Evolutionary conservation across 2,329 filamentous ascomycete species (phyloP).

Genomic region (Colletotrichum limetticola): DNA sequence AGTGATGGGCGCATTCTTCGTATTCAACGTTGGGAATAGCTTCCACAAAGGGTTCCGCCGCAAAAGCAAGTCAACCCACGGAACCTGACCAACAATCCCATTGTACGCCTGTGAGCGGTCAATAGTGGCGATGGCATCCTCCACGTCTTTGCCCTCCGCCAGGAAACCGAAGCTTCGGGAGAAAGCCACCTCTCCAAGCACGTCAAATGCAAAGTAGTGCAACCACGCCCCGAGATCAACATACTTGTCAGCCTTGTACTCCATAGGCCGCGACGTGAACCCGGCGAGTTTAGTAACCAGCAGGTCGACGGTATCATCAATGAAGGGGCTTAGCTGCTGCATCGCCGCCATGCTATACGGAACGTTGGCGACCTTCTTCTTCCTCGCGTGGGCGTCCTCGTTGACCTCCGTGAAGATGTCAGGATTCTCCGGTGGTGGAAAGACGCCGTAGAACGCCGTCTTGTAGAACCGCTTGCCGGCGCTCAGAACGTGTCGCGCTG

Average conservation of each 20-base stretch:
- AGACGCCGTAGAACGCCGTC: slow-evolving; percentile 64
- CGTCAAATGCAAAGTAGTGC: slow-evolving; percentile 48
- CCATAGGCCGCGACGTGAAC: slow-evolving; percentile 41
- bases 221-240: slow-evolving; percentile 61
- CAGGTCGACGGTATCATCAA: slow-evolving; percentile 61
- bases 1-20: slow-evolving; percentile 59
- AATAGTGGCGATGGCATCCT: slow-evolving; percentile 53
- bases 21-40: slow-evolving; percentile 52
- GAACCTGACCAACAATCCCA: slow-evolving; percentile 62
- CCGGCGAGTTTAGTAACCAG: slow-evolving; percentile 54
- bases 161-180: slow-evolving; percentile 64
- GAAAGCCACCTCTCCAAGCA: slow-evolving; percentile 64
- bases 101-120: slow-evolving; percentile 64
- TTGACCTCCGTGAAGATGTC: slow-evolving; percentile 68
- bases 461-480: slow-evolving; percentile 64
- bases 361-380: slow-evolving; percentile 63
- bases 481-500: slow-evolving; percentile 51
- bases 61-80: slow-evolving; percentile 59
- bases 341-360: slow-evolving; percentile 65
- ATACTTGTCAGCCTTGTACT: slow-evolving; percentile 19
- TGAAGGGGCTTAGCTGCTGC: slow-evolving; percentile 61
- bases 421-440: slow-evolving; percentile 66
- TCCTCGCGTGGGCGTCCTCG: slow-evolving; percentile 64
- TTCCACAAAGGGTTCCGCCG: slow-evolving; percentile 58
- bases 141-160: slow-evolving; percentile 59